Evolutionary conservation across 2,329 filamentous ascomycete species (phyloP), one percentile per base, ranked within the genome.

Genomic region (Nemania serpens): DNA sequence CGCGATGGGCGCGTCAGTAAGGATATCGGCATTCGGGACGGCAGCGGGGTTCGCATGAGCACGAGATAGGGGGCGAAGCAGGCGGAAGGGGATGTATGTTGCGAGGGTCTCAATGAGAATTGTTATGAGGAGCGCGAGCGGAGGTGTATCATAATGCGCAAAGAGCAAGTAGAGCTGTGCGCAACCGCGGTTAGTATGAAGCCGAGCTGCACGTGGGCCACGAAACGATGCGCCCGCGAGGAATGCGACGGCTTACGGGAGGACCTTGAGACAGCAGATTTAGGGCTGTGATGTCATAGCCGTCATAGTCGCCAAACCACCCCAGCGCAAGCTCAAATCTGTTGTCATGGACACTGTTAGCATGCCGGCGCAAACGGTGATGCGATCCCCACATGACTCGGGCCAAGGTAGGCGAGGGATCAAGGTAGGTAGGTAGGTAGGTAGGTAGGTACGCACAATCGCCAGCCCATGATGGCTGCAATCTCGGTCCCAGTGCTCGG

Each of bases 291-390:
- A 90, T 79, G 74, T 91, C 89, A 73, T 86, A 82, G 76, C 89
- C 87, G 75, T 96, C 91, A 73, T 90, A 91, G 64, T 87, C 82
- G 45, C 87, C 80, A 68, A 84, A 84, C 91, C 92, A 97, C 48
- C 85, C 88, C 48, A 93, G 71, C 22, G 81, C 85, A 55, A 96
- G 80, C 73, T 93, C 88, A 48, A 87, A 74, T 73, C 84, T 91
- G 82, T 54, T 80, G 84, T 37, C 5, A 62, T 64, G 58, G 59
- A 58, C 51, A 65, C 49, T 11, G 68, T 81, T 53, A 88, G 71
- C 63, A 86, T 61, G 18, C n/a, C 25, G 15, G 25, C 22, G 12
- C 41, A 33, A 55, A 34, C 5, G 12, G 22, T 13, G 29, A 55
- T 34, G 48, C 36, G 49, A 58, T n/a, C 25, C 6, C 25, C 42